A percentile compares a stretch with the other conserved stretches of the same genome.
Conservation (phyloP, 2,329 filamentous ascomycete species). For the Sarocladiaceae sp. region DNA sequence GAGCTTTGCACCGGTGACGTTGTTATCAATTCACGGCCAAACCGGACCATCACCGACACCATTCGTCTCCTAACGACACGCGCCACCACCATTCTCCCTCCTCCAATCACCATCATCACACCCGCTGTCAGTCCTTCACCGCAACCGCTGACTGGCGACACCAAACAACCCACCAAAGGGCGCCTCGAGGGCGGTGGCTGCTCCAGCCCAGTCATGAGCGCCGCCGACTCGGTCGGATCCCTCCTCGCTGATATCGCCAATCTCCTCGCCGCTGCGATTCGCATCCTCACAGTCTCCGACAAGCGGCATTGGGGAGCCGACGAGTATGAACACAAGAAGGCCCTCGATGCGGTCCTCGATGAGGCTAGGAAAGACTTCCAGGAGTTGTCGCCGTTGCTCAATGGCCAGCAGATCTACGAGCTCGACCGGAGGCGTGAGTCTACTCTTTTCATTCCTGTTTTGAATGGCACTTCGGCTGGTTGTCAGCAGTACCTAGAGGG, state of each 20-base stretch:
- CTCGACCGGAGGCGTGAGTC: constrained; percentile 50
- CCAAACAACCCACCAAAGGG: constrained; percentile 2
- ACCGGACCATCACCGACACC: neutral
- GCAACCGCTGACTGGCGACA: neutral
- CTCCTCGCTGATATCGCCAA: constrained; percentile 55
- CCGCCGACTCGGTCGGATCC: constrained; percentile 50
- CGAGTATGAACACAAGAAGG: constrained; percentile 55
- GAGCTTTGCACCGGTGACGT: no score
- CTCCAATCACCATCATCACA: neutral
- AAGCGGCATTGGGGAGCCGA: constrained; percentile 55
- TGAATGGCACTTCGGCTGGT: no score
- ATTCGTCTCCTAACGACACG: neutral
- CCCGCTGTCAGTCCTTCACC: neutral
- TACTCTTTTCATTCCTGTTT: neutral
- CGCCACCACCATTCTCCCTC: neutral
- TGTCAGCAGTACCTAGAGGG: no score
- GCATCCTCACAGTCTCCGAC: constrained; percentile 52
- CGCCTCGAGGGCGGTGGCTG: constrained; percentile 10
- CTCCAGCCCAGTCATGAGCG: constrained; percentile 27
- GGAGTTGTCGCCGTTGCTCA: constrained; percentile 49
- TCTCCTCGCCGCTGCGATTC: constrained; percentile 47
- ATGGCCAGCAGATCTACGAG: constrained; percentile 54
- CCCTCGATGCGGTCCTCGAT: constrained; percentile 51
- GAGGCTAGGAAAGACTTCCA: constrained; percentile 59
- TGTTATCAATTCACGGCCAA: no score